phyloP scores from a whole-genome alignment of 768 basidiomycete genomes.

The Tylopilus subfusipes region DNA sequence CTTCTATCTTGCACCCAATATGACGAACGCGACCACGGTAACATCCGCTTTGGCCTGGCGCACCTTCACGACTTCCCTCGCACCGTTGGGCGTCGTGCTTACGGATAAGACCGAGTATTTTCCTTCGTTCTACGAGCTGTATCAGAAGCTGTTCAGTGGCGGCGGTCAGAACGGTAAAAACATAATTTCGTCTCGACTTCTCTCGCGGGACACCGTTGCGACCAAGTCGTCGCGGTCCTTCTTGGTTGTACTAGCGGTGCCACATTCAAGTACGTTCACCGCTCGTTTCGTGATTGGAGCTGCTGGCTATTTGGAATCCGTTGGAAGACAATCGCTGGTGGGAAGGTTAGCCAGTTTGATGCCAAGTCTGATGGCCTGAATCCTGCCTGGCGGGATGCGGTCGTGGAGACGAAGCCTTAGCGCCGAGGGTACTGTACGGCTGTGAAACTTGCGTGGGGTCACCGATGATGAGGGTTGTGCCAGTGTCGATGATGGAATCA shows the following conservation, averaged over 20 bases:
- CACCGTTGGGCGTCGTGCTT: conserved; percentile 4
- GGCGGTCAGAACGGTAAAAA: neutral
- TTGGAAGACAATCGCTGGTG: conserved; percentile 41
- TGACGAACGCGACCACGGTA: conserved; percentile 34
- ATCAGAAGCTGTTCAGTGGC: neutral
- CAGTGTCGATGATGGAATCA: conserved; percentile 18
- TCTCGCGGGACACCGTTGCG: conserved; percentile 10
- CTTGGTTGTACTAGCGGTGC: neutral
- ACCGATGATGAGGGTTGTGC: conserved; percentile 13
- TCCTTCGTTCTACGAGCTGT: conserved; percentile 9
- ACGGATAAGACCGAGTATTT: neutral
- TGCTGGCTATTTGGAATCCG: neutral
- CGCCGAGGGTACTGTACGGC: neutral
- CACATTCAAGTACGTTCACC: conserved; percentile 4
- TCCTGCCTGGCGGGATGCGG: conserved; percentile 46
- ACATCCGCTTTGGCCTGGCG: conserved; percentile 35
- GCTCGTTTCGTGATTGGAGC: neutral
- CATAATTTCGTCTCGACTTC: conserved; percentile 5
- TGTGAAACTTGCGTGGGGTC: neutral
- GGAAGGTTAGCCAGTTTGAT: conserved; percentile 37
- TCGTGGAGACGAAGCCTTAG: conserved; percentile 29
- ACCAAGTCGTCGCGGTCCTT: conserved; percentile 2
- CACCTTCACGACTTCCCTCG: conserved; percentile 17
- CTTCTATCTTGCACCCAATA: conserved; percentile 34
- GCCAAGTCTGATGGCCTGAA: conserved; percentile 38